These are phyloP conservation scores for Ceriops decandra DNA, from an alignment of 345 rosid species.

Conservation along the genomic window DNA sequence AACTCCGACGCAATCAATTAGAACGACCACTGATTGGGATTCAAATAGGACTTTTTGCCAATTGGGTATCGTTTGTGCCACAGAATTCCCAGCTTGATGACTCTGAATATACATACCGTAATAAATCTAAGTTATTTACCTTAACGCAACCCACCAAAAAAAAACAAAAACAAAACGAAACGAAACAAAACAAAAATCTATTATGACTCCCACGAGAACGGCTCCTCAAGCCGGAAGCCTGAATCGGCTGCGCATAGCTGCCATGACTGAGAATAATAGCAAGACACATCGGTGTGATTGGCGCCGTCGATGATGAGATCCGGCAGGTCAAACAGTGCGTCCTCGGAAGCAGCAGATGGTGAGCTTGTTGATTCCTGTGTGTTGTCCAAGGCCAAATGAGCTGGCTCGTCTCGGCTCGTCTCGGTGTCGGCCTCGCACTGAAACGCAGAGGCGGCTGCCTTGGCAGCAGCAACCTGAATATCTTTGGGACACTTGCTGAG, in stretches of 20 bases:
- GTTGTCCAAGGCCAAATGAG: constrained; percentile 20
- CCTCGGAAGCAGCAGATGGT: constrained; percentile 40
- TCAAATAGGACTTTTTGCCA: not conserved
- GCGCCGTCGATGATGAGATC: constrained; percentile 53
- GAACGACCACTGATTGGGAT: not conserved
- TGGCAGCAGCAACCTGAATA: constrained; percentile 51
- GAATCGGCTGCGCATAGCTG: constrained; percentile 56
- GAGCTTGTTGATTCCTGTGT: constrained; percentile 42
- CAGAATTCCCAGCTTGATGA: not conserved
- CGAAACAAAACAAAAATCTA: too few species aligned
- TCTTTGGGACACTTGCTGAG: constrained; percentile 50
- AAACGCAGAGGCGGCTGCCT: constrained; percentile 47
- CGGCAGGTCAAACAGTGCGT: constrained; percentile 75
- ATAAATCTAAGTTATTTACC: constrained; percentile 1
- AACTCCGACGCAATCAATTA: not conserved
- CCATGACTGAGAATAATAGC: constrained; percentile 54
- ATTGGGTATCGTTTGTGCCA: not conserved
- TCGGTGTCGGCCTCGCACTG: constrained; percentile 25
- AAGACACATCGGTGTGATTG: constrained; percentile 38
- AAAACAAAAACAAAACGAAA: not conserved
- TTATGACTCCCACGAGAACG: constrained; percentile 47
- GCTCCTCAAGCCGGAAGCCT: constrained; percentile 60
- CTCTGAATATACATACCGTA: not conserved
- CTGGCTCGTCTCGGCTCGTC: constrained; percentile 21
- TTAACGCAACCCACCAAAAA: not conserved